These are phyloP conservation scores for Silene noctiflora DNA, from an alignment of 179 eudicot genomes.

Conservation along the genomic window DNA sequence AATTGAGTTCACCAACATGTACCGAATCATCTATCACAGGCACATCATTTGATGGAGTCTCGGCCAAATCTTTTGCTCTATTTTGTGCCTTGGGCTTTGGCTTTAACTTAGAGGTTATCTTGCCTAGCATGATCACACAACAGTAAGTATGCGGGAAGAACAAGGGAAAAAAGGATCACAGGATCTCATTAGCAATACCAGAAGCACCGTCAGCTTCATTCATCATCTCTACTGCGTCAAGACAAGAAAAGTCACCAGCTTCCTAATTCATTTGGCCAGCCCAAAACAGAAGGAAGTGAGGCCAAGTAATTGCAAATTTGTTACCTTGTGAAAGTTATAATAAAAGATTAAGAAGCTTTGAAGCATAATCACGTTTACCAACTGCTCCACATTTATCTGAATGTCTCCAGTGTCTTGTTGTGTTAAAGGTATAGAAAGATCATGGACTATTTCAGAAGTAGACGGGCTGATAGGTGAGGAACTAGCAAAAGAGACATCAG, in stretches of 20 bases:
- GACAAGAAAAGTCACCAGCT: slow-evolving; percentile 36
- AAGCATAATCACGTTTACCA: slow-evolving; percentile 16
- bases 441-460: slow-evolving; percentile 15
- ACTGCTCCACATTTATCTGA: slow-evolving; percentile 28
- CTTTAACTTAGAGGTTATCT: slow-evolving; percentile 40
- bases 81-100: slow-evolving; percentile 52
- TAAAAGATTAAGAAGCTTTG: neutral
- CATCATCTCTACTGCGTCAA: slow-evolving; percentile 31
- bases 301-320: neutral
- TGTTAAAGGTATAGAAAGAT: slow-evolving; percentile 20
- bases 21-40: slow-evolving; percentile 22
- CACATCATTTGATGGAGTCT: slow-evolving; percentile 32
- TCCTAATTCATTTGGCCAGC: slow-evolving; percentile 36
- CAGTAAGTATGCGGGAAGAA: neutral
- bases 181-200: slow-evolving; percentile 40
- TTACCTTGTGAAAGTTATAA: neutral
- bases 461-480: slow-evolving; percentile 21
- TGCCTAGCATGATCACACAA: slow-evolving; percentile 37
- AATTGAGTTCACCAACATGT: slow-evolving; percentile 26
- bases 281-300: slow-evolving; percentile 11
- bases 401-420: slow-evolving; percentile 31
- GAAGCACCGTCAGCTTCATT: slow-evolving; percentile 34
- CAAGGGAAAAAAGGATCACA: neutral
- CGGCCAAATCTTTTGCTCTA: slow-evolving; percentile 22
- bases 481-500: slow-evolving; percentile 23